Evolutionary conservation across 768 basidiomycete species (phyloP), one percentile per base, ranked within the genome.

Genomic region (Coprinellus micaceus): DNA sequence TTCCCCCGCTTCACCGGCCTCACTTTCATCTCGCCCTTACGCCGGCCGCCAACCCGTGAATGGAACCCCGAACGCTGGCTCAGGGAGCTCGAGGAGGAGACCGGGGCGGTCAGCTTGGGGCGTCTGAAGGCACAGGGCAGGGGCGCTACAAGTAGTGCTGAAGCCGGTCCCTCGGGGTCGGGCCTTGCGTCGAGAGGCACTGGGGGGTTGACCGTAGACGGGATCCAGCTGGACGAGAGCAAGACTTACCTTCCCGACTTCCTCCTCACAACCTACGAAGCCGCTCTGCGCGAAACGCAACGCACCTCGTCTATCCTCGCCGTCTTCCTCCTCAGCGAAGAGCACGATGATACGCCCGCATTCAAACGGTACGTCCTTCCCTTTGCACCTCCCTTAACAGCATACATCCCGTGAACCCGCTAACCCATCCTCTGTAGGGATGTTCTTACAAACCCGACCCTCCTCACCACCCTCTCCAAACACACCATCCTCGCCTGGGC

Each of bases 401-500:
- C 30, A n/a, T 4, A 26, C 15, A 17, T 36, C 54, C 28, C n/a
- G n/a, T 43, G 24, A 47, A 28, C n/a, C 45, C 28, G 9, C 9
- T 9, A 37, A 9, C 25, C 26, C 33, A 19, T 19, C 25, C 25
- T 47, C 29, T 58, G 2, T 57, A 92, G 90, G 58, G 77, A 80
- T 3, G 92, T 92, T 0, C 76, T 98, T 17, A 87, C 88, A 0
- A 85, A 96, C 64, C 72, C 84, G 2, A 73, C 77, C 9, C 79
- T 98, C 44, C 82, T 94, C 6, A 80, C 79, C 24, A 68, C 82
- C 2, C 75, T 97, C 22, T 78, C 81, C 48, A 85, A 88, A 30
- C 88, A 94, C 67, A 76, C 87, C 49, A 78, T 96, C 52, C 63
- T 94, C 17, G 83, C 93, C 7, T 99, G 95, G 96, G 96, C 89